A percentile compares a stretch with the other conserved stretches of the same genome.
Conservation (phyloP, 2,329 filamentous ascomycete genomes). For the Madurella fahalii region DNA sequence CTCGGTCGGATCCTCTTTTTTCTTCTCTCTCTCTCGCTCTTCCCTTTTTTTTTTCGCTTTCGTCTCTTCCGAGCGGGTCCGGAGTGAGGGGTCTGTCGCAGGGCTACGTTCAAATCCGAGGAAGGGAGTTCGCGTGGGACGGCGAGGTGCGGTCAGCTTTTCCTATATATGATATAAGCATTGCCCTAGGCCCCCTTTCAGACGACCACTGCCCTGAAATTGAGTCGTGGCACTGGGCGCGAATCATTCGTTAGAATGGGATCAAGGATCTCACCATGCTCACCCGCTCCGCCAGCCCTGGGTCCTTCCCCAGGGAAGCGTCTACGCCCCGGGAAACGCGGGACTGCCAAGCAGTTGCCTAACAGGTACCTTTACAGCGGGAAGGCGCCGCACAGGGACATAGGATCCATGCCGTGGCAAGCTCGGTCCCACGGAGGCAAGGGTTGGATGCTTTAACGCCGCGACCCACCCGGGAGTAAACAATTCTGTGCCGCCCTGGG, state of each 20-base stretch:
- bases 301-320: conserved; percentile 5
- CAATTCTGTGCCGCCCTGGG: too few relatives aligned
- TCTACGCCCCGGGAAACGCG: too few relatives aligned
- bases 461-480: neutral
- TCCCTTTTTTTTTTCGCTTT: neutral
- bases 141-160: neutral
- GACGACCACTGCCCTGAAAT: too few relatives aligned
- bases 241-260: neutral
- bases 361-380: conserved; percentile 6
- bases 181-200: neutral
- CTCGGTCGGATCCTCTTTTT: neutral
- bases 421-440: too few relatives aligned
- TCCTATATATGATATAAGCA: conserved; percentile 8
- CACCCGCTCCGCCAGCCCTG: conserved; percentile 3
- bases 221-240: neutral
- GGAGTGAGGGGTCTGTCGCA: neutral
- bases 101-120: neutral
- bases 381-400: conserved; percentile 10
- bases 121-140: neutral
- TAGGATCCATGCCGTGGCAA: neutral
- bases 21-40: neutral
- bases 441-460: neutral
- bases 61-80: neutral
- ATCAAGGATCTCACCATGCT: conserved; percentile 7
- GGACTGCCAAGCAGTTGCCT: neutral